Evolutionary conservation across 306 rosid genomes (phyloP).

Genomic region (Cicer bijugum): DNA sequence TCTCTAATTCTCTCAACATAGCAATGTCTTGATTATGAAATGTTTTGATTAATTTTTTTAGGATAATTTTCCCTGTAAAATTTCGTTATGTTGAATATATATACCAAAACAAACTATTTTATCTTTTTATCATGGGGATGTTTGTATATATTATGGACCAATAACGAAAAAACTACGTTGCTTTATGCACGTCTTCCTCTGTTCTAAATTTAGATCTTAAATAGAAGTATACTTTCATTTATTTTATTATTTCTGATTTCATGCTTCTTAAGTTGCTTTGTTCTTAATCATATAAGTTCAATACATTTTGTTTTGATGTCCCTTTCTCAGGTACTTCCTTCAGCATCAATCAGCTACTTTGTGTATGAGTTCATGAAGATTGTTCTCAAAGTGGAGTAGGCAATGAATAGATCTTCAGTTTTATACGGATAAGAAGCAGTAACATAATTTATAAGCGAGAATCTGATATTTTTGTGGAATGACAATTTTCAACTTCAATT

Average conservation of each 20-base stretch:
- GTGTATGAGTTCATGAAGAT: constrained; percentile 97
- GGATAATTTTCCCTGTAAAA: constrained; percentile 16
- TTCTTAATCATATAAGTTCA: constrained; percentile 13
- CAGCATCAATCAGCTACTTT: constrained; percentile 90
- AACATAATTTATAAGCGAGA: constrained; percentile 16
- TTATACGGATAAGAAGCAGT: constrained; percentile 41
- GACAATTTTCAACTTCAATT: constrained; percentile 40
- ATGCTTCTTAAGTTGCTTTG: constrained; percentile 34
- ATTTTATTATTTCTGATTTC: not conserved
- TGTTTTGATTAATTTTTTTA: constrained; percentile 10
- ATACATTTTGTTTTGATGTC: constrained; percentile 23
- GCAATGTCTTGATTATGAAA: constrained; percentile 34
- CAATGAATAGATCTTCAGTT: constrained; percentile 39
- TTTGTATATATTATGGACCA: constrained; percentile 19
- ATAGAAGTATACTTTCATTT: constrained; percentile 23
- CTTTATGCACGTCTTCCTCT: constrained; percentile 11
- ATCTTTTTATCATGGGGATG: constrained; percentile 20
- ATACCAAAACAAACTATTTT: constrained; percentile 9
- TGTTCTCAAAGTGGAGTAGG: constrained; percentile 83
- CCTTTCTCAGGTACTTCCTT: constrained; percentile 86
- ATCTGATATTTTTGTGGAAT: constrained; percentile 27
- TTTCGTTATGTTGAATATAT: not conserved
- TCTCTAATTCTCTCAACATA: constrained; percentile 9
- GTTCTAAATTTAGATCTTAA: constrained; percentile 5
- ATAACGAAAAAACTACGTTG: not conserved